phyloP scores from a whole-genome alignment of 1,284 basidiomycete genomes.

The Moesziomyces parantarcticus region DNA sequence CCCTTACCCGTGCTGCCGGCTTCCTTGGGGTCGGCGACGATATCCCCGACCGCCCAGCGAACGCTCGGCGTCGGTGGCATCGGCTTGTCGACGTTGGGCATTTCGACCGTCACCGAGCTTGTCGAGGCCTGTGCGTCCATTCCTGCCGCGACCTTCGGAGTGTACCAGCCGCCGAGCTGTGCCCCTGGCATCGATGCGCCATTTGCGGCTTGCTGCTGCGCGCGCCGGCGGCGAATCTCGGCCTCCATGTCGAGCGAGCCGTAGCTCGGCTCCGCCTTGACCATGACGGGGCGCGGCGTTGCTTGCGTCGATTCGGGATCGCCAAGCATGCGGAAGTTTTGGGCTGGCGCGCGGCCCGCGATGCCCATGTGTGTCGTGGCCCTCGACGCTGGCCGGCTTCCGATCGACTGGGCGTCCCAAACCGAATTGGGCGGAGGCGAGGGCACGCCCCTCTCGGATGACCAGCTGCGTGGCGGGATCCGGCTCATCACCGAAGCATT shows the following conservation, averaged over 20 bases:
- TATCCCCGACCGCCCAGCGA: slow-evolving; percentile 35
- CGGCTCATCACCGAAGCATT: slow-evolving; percentile 29
- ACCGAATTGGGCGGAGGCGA: slow-evolving; percentile 55
- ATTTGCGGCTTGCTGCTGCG: slow-evolving; percentile 31
- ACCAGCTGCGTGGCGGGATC: slow-evolving; percentile 54
- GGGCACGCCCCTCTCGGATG: slow-evolving; percentile 43
- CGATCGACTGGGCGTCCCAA: slow-evolving; percentile 37
- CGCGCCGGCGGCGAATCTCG: slow-evolving; percentile 46
- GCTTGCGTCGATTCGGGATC: slow-evolving; percentile 20
- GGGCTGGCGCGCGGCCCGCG: slow-evolving; percentile 16
- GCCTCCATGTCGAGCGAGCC: slow-evolving; percentile 59
- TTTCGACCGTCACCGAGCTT: slow-evolving; percentile 24
- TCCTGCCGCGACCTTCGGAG: slow-evolving; percentile 26
- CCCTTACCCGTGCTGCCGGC: slow-evolving; percentile 9
- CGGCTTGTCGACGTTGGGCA: slow-evolving; percentile 34
- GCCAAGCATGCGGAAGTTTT: slow-evolving; percentile 41
- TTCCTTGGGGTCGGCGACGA: slow-evolving; percentile 4
- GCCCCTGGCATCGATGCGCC: slow-evolving; percentile 17
- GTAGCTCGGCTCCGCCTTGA: slow-evolving; percentile 34
- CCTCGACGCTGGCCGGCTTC: slow-evolving; percentile 37
- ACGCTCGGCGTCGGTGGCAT: slow-evolving; percentile 44
- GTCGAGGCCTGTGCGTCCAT: slow-evolving; percentile 17
- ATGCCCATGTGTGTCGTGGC: slow-evolving; percentile 20
- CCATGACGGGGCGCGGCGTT: slow-evolving; percentile 37
- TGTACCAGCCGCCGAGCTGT: slow-evolving; percentile 54